These are phyloP conservation scores for Pythium coloratum DNA, from an alignment of 352 stramenopile species.

Conservation along the genomic window DNA sequence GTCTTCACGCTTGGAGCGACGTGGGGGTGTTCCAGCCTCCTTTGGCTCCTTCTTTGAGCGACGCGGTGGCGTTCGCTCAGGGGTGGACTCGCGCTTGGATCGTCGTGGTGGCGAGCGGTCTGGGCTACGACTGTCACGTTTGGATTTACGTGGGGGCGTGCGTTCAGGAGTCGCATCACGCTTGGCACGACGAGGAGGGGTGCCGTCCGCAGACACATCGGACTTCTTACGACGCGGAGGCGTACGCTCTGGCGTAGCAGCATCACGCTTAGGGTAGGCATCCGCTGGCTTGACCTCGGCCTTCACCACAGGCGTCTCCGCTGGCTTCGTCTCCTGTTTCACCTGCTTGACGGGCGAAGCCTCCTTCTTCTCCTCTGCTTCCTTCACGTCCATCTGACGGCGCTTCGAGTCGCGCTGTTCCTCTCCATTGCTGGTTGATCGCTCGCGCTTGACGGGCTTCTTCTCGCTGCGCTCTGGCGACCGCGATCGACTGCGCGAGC, in stretches of 20 bases:
- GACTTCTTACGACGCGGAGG: slow-evolving; percentile 14
- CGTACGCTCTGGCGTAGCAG: slow-evolving; percentile 10
- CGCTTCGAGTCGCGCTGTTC: slow-evolving; percentile 7
- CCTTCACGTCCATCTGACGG: slow-evolving; percentile 7
- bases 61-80: background rate
- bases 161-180: background rate
- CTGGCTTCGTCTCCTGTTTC: background rate
- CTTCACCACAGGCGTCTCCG: background rate
- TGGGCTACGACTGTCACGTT: background rate
- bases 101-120: background rate
- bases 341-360: background rate
- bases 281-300: background rate
- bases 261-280: background rate
- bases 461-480: slow-evolving; percentile 8
- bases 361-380: slow-evolving; percentile 2
- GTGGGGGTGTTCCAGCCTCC: background rate
- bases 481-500: slow-evolving; percentile 17
- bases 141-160: background rate
- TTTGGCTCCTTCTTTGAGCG: background rate
- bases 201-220: background rate
- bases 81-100: slow-evolving; percentile 9
- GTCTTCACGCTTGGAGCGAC: slow-evolving; percentile 1
- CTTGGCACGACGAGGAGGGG: background rate
- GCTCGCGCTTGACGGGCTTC: slow-evolving; percentile 10
- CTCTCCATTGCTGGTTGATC: slow-evolving; percentile 8